Base-by-base conservation (phyloP, 2,329 filamentous ascomycete species). In the Hypoxylon sp. region DNA sequence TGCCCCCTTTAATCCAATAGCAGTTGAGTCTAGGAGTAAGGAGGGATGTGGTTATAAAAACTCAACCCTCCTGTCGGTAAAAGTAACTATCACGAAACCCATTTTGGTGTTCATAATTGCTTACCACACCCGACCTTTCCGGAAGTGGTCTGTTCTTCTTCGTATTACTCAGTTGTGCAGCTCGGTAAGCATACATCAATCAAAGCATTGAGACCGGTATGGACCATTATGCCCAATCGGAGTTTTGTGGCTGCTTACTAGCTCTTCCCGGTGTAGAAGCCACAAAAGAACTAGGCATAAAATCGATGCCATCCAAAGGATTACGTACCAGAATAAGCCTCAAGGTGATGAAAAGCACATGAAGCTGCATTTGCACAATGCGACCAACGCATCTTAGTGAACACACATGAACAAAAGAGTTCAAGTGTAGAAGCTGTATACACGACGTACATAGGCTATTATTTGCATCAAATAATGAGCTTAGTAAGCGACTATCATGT, bases 191-290 rank as follows among this genome's bases (percentile, higher is more conserved):
- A 48, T 17, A 56, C 23, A 41, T 50, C 23, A 57, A 34, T 45
- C 32, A 46, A 57, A 57, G 25, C 50, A 63, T 63, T 63, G 60
- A 43, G 55, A 63, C 49, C 11, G 60, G 50, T 60, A 59, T 60
- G 17, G 13, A n/a, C 32, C 19, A 34, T 13, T 28, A 11, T 48
- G 19, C 21, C 53, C 53, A 67, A 67, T 63, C 23, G 28, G 43
- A 51, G 43, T 30, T 23, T 7, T 38, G 52, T 57, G 41, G 51
- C 51, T 61, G 52, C 46, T 62, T 34, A 49, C 32, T 13, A 46
- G 19, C 19, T 10, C 45, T 14, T 19, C 28, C 19, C 19, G 21
- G 17, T 21, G 7, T 23, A 11, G 5, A 43, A 49, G 63, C 51
- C 46, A 50, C 38, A 2, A 48, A 49, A 52, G 25, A n/a, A 5